These are phyloP conservation scores for Botrytis hyacinthi DNA, from an alignment of 2,329 filamentous ascomycete genomes.

Conservation along the genomic window DNA sequence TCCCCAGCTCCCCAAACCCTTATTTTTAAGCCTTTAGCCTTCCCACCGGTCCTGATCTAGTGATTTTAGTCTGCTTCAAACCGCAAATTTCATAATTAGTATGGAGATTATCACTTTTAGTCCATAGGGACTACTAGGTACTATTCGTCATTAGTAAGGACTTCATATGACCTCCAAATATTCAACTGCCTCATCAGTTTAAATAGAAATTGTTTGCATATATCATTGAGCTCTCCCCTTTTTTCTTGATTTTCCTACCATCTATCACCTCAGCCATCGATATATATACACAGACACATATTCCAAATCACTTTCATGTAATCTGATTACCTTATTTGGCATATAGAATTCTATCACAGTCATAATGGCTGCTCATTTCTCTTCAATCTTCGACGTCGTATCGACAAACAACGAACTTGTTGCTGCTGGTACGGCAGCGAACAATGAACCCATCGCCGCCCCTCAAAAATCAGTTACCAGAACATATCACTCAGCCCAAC, in stretches of 20 bases:
- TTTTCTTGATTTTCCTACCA: neutral
- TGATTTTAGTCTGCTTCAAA: neutral
- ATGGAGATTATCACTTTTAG: neutral
- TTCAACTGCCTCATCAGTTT: neutral
- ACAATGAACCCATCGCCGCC: constrained; percentile 26
- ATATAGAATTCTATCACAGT: neutral
- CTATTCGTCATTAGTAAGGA: neutral
- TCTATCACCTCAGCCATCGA: neutral
- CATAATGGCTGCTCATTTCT: constrained; percentile 10
- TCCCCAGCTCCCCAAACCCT: neutral
- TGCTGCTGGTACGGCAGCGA: constrained; percentile 26
- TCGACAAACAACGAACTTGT: constrained; percentile 16
- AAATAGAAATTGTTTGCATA: neutral
- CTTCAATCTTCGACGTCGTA: neutral
- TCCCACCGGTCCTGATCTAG: neutral
- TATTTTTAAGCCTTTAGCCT: neutral
- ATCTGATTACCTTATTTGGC: neutral
- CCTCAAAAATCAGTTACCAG: constrained; percentile 35
- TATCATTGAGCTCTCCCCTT: neutral
- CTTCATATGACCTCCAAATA: neutral
- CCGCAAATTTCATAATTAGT: neutral
- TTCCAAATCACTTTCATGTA: neutral
- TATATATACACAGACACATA: neutral
- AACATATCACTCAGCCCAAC: constrained; percentile 36
- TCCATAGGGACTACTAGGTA: neutral